Evolutionary conservation across 2,329 filamentous ascomycete genomes (phyloP).

Genomic region (Diaporthe vaccinii): DNA sequence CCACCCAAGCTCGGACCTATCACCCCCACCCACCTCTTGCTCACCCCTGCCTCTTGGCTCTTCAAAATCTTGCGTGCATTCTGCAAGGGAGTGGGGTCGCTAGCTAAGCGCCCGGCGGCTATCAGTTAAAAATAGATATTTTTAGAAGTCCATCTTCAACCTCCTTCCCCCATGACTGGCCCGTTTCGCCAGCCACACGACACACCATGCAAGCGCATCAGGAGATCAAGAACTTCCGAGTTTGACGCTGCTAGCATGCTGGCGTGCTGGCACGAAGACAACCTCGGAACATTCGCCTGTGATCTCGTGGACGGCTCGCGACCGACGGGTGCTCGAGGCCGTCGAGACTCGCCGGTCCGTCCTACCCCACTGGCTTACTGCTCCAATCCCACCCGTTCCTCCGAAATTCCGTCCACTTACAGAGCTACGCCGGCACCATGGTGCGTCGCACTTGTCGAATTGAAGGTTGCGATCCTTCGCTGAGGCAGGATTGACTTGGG

Average conservation of each 20-base stretch:
- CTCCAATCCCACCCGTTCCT: slow-evolving; percentile 17
- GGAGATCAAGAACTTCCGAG: slow-evolving; percentile 9
- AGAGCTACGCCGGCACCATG: not conserved
- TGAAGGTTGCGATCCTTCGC: slow-evolving; percentile 29
- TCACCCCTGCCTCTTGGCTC: slow-evolving; percentile 21
- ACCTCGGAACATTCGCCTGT: no score
- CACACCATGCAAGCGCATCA: slow-evolving; percentile 20
- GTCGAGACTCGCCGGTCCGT: slow-evolving; percentile 3
- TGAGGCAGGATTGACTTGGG: slow-evolving; percentile 16
- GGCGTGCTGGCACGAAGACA: not conserved
- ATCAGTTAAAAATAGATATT: slow-evolving; percentile 34
- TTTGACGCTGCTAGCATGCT: slow-evolving; percentile 12
- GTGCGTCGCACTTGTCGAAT: slow-evolving; percentile 8
- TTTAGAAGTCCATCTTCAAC: slow-evolving; percentile 19
- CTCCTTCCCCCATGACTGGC: slow-evolving; percentile 16
- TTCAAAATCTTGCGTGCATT: slow-evolving; percentile 26
- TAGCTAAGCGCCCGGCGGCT: slow-evolving; percentile 39
- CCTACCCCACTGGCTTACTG: slow-evolving; percentile 19
- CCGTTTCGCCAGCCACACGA: slow-evolving; percentile 18
- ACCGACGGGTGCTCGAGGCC: not conserved
- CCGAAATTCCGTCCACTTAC: slow-evolving; percentile 1
- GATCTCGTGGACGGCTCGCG: slow-evolving; percentile 4
- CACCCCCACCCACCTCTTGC: slow-evolving; percentile 27
- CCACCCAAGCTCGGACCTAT: slow-evolving; percentile 27
- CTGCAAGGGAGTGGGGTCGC: slow-evolving; percentile 26